Conservation (phyloP, 106 monocot genomes). For the Narthecium ossifragum region DNA sequence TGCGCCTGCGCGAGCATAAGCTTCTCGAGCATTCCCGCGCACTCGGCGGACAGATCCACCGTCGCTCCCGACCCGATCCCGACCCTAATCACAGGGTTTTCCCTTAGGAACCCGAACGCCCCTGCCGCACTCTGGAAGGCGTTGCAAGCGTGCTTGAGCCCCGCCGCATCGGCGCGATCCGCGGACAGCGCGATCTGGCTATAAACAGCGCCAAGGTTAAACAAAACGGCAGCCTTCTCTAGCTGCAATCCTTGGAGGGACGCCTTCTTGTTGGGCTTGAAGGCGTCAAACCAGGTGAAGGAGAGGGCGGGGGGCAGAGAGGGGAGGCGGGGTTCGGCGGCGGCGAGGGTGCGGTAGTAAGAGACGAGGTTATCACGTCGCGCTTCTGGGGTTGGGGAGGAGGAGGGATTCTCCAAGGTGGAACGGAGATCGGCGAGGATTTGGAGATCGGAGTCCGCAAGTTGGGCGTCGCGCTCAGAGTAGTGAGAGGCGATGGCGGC, state of each 20-base stretch:
- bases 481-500: slow-evolving; percentile 31
- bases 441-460: slow-evolving; percentile 14
- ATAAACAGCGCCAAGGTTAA: slow-evolving; percentile 68
- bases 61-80: slow-evolving; percentile 22
- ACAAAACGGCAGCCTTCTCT: slow-evolving; percentile 69
- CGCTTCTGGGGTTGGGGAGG: slow-evolving; percentile 16
- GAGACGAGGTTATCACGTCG: slow-evolving; percentile 52
- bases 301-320: slow-evolving; percentile 32
- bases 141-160: slow-evolving; percentile 59
- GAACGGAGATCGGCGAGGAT: neutral
- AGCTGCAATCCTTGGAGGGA: slow-evolving; percentile 47
- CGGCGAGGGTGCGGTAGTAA: slow-evolving; percentile 59
- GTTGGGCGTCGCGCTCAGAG: slow-evolving; percentile 17
- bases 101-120: slow-evolving; percentile 38
- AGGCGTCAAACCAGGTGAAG: slow-evolving; percentile 93
- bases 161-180: slow-evolving; percentile 26
- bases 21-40: slow-evolving; percentile 71
- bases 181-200: slow-evolving; percentile 64
- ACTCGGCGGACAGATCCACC: slow-evolving; percentile 53
- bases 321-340: slow-evolving; percentile 65
- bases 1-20: slow-evolving; percentile 93
- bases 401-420: slow-evolving; percentile 2
- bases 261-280: slow-evolving; percentile 54
- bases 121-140: slow-evolving; percentile 62
- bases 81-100: slow-evolving; percentile 15